Percentiles rank a stretch among this genome's conserved stretches.
These are phyloP conservation scores for Cryphonectria parasitica DNA, from an alignment of 2,329 filamentous ascomycete genomes.

Conservation along the genomic window DNA sequence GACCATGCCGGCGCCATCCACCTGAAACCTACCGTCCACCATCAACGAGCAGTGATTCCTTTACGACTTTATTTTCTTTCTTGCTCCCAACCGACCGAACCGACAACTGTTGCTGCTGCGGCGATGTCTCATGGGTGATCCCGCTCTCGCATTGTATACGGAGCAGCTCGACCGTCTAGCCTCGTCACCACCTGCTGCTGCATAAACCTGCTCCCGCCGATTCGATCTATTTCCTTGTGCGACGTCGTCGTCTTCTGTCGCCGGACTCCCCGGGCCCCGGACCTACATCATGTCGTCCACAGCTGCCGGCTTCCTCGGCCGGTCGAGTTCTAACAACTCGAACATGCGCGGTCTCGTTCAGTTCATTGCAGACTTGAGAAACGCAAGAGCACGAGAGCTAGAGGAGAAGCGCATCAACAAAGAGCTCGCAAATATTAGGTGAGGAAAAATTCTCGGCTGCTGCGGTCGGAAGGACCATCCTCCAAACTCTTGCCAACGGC, in stretches of 20 bases:
- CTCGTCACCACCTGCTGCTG: not conserved
- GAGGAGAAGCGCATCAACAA: slow-evolving; percentile 99
- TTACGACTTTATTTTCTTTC: not conserved
- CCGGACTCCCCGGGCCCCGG: slow-evolving; percentile 17
- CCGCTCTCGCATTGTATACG: slow-evolving; percentile 24
- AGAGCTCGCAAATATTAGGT: slow-evolving; percentile 95
- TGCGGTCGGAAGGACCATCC: slow-evolving; percentile 4
- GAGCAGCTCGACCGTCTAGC: slow-evolving; percentile 24
- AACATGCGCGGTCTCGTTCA: slow-evolving; percentile 88
- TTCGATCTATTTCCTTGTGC: not conserved
- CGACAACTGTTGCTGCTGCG: slow-evolving; percentile 3
- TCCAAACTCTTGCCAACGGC: not conserved
- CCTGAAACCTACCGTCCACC: slow-evolving; percentile 14
- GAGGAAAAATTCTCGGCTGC: slow-evolving; percentile 34
- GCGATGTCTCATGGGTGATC: slow-evolving; percentile 27
- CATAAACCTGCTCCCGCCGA: not conserved
- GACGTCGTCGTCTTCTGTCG: not conserved
- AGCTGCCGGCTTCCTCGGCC: slow-evolving; percentile 66
- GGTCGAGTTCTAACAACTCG: slow-evolving; percentile 66
- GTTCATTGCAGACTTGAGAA: slow-evolving; percentile 96
- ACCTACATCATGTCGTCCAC: slow-evolving; percentile 57
- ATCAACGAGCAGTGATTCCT: slow-evolving; percentile 4
- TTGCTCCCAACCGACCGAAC: not conserved
- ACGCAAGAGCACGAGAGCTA: slow-evolving; percentile 90
- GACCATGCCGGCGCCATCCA: slow-evolving; percentile 22